Evolutionary conservation across 352 stramenopile genomes (phyloP).

Genomic region (Globisporangium cystogenes): DNA sequence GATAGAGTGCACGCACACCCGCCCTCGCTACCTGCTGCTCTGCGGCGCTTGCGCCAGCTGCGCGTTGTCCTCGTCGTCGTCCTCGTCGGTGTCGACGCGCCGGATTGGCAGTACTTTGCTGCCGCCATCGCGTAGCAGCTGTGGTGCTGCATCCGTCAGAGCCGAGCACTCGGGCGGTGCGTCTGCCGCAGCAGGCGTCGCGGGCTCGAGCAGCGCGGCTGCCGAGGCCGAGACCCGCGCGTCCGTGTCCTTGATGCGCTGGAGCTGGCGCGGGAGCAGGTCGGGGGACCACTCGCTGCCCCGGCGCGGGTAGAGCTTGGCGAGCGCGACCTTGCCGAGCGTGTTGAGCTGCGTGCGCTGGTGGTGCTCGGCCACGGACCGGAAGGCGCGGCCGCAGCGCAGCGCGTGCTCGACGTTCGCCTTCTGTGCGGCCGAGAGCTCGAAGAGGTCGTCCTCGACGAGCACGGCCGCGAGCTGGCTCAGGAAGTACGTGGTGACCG

Average conservation of each 20-base stretch:
- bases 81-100: neutral
- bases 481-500: conserved; percentile 76
- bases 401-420: conserved; percentile 49
- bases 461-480: conserved; percentile 72
- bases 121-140: neutral
- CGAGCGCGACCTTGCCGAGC: conserved; percentile 57
- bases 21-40: neutral
- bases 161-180: too few species aligned
- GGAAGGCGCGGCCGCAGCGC: conserved; percentile 49
- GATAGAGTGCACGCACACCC: neutral
- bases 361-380: conserved; percentile 52
- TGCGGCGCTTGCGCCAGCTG: neutral
- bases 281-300: conserved; percentile 73
- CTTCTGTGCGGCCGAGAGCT: conserved; percentile 40
- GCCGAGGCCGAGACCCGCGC: neutral
- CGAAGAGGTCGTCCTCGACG: conserved; percentile 62
- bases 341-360: conserved; percentile 44
- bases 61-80: neutral
- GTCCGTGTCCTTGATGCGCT: conserved; percentile 37
- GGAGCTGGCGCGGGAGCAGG: conserved; percentile 52
- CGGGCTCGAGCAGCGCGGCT: too few species aligned
- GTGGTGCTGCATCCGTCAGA: too few species aligned
- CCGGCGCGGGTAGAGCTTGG: conserved; percentile 50
- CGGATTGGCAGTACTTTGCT: neutral
- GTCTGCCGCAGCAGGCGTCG: too few species aligned